phyloP scores from a whole-genome alignment of 2,329 filamentous ascomycete species.

The Aspergillus sp. region DNA sequence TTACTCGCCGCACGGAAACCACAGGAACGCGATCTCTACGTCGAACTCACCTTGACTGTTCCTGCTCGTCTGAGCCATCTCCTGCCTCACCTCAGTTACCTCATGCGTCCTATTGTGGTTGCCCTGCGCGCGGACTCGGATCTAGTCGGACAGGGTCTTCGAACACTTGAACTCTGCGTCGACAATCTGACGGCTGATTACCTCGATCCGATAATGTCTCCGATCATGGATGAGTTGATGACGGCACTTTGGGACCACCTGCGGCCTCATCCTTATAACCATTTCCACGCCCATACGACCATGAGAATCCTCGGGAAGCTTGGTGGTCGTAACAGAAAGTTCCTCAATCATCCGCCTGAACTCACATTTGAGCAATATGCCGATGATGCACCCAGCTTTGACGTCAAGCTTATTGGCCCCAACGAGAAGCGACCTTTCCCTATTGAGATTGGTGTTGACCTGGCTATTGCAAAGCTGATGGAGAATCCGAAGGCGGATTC shows the following conservation, averaged over 20 bases:
- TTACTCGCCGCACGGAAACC: conserved; percentile 84
- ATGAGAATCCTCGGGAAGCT: conserved; percentile 96
- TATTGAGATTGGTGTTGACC: conserved; percentile 74
- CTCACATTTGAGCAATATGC: conserved; percentile 76
- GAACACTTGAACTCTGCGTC: conserved; percentile 91
- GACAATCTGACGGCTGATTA: conserved; percentile 98
- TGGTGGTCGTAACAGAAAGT: conserved; percentile 89
- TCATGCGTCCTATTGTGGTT: conserved; percentile 97
- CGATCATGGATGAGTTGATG: conserved; percentile 98
- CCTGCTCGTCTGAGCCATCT: conserved; percentile 90
- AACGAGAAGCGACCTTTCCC: conserved; percentile 84
- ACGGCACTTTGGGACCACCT: conserved; percentile 94
- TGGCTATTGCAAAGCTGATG: conserved; percentile 79
- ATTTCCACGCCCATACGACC: conserved; percentile 95
- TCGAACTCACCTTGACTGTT: conserved; percentile 92
- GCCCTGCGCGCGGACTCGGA: conserved; percentile 86
- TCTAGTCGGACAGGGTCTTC: conserved; percentile 83
- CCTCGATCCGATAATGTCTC: conserved; percentile 96
- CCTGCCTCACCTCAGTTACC: conserved; percentile 84
- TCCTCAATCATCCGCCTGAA: conserved; percentile 81
- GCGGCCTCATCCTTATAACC: conserved; percentile 85
- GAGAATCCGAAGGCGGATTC: conserved; percentile 60
- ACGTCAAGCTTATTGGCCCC: conserved; percentile 80
- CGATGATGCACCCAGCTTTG: conserved; percentile 80
- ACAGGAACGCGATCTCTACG: conserved; percentile 86